These are phyloP conservation scores for Chenopodium formosanum DNA, from an alignment of 148 eudicot species.

Conservation along the genomic window DNA sequence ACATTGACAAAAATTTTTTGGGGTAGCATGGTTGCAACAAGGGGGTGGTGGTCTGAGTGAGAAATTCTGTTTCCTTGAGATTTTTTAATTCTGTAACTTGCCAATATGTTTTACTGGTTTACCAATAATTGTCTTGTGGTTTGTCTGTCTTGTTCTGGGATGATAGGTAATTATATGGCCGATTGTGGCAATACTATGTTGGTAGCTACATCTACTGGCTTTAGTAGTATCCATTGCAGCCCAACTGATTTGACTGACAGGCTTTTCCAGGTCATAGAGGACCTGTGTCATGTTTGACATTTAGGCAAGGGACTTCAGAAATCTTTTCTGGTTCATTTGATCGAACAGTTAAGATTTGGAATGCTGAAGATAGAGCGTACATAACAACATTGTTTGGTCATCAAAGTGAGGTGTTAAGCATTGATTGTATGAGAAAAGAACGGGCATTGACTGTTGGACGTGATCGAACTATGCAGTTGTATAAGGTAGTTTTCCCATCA, in stretches of 20 bases:
- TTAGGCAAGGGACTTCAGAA: conserved; percentile 86
- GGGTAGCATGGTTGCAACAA: neutral
- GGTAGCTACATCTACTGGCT: conserved; percentile 15
- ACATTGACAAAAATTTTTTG: neutral
- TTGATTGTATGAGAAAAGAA: conserved; percentile 87
- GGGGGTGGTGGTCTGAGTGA: neutral
- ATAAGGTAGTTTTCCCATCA: conserved; percentile 55
- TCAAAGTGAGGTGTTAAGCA: conserved; percentile 79
- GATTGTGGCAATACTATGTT: neutral
- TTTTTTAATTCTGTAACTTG: neutral
- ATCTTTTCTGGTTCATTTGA: conserved; percentile 90
- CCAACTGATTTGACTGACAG: conserved; percentile 47
- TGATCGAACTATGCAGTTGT: conserved; percentile 81
- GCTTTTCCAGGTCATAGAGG: conserved; percentile 90
- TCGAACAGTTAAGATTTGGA: conserved; percentile 81
- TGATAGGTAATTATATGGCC: neutral
- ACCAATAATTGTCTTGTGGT: neutral
- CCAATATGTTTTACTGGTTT: neutral
- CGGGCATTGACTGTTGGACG: conserved; percentile 88
- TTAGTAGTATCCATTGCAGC: conserved; percentile 21
- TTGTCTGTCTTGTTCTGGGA: neutral
- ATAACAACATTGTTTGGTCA: conserved; percentile 82
- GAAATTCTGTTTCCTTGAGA: neutral
- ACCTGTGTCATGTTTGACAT: conserved; percentile 86
- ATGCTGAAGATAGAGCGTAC: conserved; percentile 77